phyloP scores from a whole-genome alignment of 2,329 filamentous ascomycete species.

The Claviceps pazoutovae region DNA sequence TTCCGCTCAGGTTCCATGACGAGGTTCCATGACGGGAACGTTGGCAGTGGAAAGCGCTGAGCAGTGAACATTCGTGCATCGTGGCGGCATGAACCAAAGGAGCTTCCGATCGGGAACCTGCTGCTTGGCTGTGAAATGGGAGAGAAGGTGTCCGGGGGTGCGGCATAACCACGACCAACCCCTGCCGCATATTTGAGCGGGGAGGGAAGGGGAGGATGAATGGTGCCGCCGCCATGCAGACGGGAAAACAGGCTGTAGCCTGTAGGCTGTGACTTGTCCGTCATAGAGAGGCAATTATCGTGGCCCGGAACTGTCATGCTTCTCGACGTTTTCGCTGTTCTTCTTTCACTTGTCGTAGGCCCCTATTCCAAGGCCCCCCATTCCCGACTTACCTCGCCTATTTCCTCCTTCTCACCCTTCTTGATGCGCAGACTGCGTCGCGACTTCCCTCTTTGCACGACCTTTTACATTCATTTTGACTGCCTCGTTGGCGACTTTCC shows the following conservation, averaged over 20 bases:
- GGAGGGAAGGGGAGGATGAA: background rate
- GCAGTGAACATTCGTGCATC: too few relatives aligned
- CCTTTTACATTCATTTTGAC: background rate
- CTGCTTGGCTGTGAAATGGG: background rate
- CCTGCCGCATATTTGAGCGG: conserved; percentile 2
- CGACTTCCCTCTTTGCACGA: conserved; percentile 5
- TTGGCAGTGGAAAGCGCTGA: too few relatives aligned
- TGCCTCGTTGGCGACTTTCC: conserved; percentile 1
- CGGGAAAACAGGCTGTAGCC: background rate
- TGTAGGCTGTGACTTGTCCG: background rate
- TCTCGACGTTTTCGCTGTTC: background rate
- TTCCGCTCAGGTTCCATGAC: background rate
- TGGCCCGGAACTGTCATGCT: background rate
- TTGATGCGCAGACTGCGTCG: conserved; percentile 3
- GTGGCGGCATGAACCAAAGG: too few relatives aligned
- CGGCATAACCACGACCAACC: background rate
- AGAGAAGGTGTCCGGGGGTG: background rate
- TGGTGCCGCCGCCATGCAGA: conserved; percentile 1
- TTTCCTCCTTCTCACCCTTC: background rate
- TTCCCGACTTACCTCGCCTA: background rate
- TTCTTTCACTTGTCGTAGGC: background rate
- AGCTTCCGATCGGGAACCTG: background rate
- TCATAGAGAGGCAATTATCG: background rate
- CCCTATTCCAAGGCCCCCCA: too few relatives aligned
- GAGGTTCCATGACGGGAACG: background rate